Base-by-base conservation (phyloP, 225 moss, liverwort and hornwort species). In the Marchantia paleacea region DNA sequence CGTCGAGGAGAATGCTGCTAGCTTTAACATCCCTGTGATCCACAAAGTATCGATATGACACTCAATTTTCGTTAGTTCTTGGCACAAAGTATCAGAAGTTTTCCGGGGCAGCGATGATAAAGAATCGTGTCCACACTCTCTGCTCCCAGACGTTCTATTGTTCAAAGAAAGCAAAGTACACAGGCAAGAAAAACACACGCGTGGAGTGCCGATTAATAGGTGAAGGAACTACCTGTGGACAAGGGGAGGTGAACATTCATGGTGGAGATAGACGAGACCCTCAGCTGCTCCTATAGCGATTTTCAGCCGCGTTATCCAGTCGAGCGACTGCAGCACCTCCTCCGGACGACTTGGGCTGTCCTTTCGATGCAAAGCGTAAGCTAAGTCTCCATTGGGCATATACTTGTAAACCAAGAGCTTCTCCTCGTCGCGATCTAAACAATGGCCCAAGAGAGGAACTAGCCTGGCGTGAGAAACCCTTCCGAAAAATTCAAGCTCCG, bases 291-390 rank as follows among this genome's bases (percentile, higher is more conserved):
- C 94, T 19, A 93, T 92, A 8, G 97, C 97, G 78, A 97, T 92
- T 81, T 97, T 97, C 54, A 97, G 94, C 60, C 97, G 93, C 25
- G 97, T 97, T 75, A 97, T 97, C 97, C 97, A 97, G 72, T 97
- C 97, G 25, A 95, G 83, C 72, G 94, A 94, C 88, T 92, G 93
- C 75, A 97, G 73, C 29, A 91, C 87, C 82, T 93, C 94, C 64
- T 93, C 94, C n/a, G 89, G 88, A 22, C 91, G 85, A 83, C 91
- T 82, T 49, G 92, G 87, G n/a, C 88, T 89, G 4, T 88, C 90
- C 77, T 86, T 97, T 81, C 86, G 90, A 52, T 93, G 97, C 88
- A 97, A 80, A 12, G 97, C 93, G 76, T 92, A 86, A 10, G 91
- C 93, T 55, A 97, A 82, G 80, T 97, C 97, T 58, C 85, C 88